These are phyloP conservation scores for Dysphania ambrosioides DNA, from an alignment of 148 eudicot genomes.

Conservation along the genomic window DNA sequence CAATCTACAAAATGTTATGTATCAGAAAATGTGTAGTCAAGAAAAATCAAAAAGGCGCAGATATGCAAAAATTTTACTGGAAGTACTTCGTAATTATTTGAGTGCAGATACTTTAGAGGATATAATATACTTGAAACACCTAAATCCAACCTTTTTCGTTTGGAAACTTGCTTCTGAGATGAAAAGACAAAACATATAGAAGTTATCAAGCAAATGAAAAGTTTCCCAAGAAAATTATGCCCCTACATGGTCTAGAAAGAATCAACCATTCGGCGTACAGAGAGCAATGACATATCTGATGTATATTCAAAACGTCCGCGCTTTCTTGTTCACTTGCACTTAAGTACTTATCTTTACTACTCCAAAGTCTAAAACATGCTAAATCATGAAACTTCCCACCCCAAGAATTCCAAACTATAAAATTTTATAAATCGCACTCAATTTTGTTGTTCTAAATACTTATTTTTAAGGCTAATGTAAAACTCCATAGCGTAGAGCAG, in stretches of 20 bases:
- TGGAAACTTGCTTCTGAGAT: not conserved
- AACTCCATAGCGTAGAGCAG: too few species aligned
- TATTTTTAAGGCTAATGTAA: not conserved
- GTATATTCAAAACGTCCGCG: too few species aligned
- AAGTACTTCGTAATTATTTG: not conserved
- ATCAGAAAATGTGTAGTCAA: not conserved
- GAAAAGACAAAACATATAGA: not conserved
- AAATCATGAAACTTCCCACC: not conserved
- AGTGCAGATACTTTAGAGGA: not conserved
- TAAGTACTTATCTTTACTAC: too few species aligned
- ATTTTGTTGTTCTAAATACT: not conserved
- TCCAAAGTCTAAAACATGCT: not conserved
- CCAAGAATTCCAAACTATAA: not conserved
- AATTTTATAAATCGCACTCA: not conserved
- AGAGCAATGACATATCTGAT: too few species aligned
- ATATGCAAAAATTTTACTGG: not conserved
- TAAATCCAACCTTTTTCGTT: not conserved
- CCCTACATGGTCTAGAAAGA: too few species aligned
- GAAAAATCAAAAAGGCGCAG: not conserved
- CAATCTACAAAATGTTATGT: not conserved
- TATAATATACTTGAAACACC: not conserved
- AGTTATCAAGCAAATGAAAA: too few species aligned
- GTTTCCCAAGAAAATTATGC: too few species aligned
- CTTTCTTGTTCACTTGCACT: too few species aligned
- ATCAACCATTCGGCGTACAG: too few species aligned